Evolutionary conservation across 768 basidiomycete genomes (phyloP).

Genomic region (Leccinellum luteum): DNA sequence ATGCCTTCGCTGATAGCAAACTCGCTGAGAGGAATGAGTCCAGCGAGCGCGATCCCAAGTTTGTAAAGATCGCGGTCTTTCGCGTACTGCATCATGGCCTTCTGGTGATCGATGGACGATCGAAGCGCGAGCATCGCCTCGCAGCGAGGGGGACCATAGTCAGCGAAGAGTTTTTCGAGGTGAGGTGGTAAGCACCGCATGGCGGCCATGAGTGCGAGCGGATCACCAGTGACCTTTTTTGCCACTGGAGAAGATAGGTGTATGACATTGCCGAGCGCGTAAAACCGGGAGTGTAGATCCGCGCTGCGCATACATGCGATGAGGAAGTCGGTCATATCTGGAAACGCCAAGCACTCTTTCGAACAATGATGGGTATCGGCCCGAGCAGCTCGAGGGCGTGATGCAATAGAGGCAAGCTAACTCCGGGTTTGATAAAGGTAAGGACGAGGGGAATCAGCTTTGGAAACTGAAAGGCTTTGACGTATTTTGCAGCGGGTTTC

Average conservation of each 20-base stretch:
- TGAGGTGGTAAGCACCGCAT: constrained; percentile 43
- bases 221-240: constrained; percentile 45
- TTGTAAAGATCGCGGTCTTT: constrained; percentile 47
- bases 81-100: constrained; percentile 49
- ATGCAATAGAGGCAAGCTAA: constrained; percentile 41
- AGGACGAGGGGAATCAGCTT: constrained; percentile 43
- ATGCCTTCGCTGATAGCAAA: constrained; percentile 54
- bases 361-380: constrained; percentile 41
- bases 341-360: constrained; percentile 41
- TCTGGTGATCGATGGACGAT: constrained; percentile 43
- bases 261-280: constrained; percentile 49
- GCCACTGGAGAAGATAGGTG: constrained; percentile 42
- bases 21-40: constrained; percentile 53
- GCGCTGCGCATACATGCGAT: constrained; percentile 53
- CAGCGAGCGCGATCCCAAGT: constrained; percentile 47
- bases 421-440: constrained; percentile 40
- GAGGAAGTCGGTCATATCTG: constrained; percentile 45
- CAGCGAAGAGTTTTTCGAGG: constrained; percentile 42
- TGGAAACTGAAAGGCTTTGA: constrained; percentile 41
- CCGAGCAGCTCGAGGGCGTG: constrained; percentile 50
- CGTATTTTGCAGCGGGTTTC: constrained; percentile 26
- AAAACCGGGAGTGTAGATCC: constrained; percentile 51
- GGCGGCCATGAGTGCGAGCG: constrained; percentile 42
- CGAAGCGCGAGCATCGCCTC: constrained; percentile 44
- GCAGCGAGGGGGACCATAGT: constrained; percentile 46